These are phyloP conservation scores for Teratosphaeria pseudoeucalypti DNA, from an alignment of 2,329 filamentous ascomycete genomes.

Conservation along the genomic window DNA sequence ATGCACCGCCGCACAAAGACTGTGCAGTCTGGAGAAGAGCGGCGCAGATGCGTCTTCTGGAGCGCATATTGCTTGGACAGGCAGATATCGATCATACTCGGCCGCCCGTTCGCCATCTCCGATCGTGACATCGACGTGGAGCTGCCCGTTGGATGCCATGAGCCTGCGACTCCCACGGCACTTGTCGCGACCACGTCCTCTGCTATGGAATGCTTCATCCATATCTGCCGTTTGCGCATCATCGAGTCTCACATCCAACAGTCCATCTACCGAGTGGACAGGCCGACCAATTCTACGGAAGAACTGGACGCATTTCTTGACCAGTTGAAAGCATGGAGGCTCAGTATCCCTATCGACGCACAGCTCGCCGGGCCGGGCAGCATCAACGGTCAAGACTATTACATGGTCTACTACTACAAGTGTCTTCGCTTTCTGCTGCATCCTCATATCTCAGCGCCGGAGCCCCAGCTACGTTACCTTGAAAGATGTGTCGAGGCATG, in stretches of 20 bases:
- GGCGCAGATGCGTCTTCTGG: slow-evolving; percentile 25
- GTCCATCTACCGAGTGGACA: slow-evolving; percentile 10
- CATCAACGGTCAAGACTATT: background rate
- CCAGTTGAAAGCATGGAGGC: slow-evolving; percentile 6
- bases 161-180: slow-evolving; percentile 1
- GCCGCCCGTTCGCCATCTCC: slow-evolving; percentile 27
- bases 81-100: slow-evolving; percentile 25
- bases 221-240: slow-evolving; percentile 7
- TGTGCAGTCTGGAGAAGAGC: background rate
- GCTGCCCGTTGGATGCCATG: slow-evolving; percentile 11
- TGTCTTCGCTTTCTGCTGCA: background rate
- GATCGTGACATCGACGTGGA: slow-evolving; percentile 17
- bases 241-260: slow-evolving; percentile 12
- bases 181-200: background rate
- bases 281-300: background rate
- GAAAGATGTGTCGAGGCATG: slow-evolving; percentile 16
- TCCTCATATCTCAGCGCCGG: background rate
- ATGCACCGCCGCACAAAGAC: slow-evolving; percentile 15
- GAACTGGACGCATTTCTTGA: slow-evolving; percentile 2
- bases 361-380: background rate
- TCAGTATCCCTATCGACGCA: slow-evolving; percentile 1
- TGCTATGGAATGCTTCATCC: slow-evolving; percentile 11
- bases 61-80: slow-evolving; percentile 28
- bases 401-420: slow-evolving; percentile 1
- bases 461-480: background rate